Base-by-base conservation (phyloP, 2,329 filamentous ascomycete species). In the Coniochaeta sp. region DNA sequence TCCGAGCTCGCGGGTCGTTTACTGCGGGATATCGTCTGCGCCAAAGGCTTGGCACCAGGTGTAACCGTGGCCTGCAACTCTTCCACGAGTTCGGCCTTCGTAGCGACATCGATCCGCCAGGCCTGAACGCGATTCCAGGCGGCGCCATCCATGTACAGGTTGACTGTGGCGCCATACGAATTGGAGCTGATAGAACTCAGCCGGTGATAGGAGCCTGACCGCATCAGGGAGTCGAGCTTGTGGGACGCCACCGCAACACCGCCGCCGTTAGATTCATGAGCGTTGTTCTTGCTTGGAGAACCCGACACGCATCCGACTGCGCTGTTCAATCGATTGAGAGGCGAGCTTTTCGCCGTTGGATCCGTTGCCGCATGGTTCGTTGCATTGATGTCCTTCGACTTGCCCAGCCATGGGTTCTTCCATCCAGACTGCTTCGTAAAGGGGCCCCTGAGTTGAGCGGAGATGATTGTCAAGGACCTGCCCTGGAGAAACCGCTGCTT, bases 391-490 rank as follows among this genome's bases (percentile, higher is more conserved):
- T 68, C 17, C 66, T 68, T 2, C 70, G 63, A 63, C 55, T 31
- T 26, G 19, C 24, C 54, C 47, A 71, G 67, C 82, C 82, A 84
- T 16, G 82, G 82, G 63, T 84, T 83, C 34, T 69, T 66, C 81
- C 81, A 85, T 24, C 79, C 79, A 1, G 71, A 75, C 44, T 72
- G 67, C 59, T 66, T 70, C 52, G 80, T 77, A 64, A 90, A 88
- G 0, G 88, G 88, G 0, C 88, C 88, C 62, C 74, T 79, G 3
- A 90, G 74, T 6, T 74, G 72, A 7, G 88, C 82, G 14, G 88
- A 88, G 3, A 86, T 69, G 2, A 92, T 76, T 26, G 81, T 67
- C 0, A 87, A 79, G 1, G 77, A 68, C 33, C 78, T 73, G 0
- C 88, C 88, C 7, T 77, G 72, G 40, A 89, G 73, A 65, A 82